phyloP scores from a whole-genome alignment of 352 stramenopile species.

The Phytophthora crassamura region DNA sequence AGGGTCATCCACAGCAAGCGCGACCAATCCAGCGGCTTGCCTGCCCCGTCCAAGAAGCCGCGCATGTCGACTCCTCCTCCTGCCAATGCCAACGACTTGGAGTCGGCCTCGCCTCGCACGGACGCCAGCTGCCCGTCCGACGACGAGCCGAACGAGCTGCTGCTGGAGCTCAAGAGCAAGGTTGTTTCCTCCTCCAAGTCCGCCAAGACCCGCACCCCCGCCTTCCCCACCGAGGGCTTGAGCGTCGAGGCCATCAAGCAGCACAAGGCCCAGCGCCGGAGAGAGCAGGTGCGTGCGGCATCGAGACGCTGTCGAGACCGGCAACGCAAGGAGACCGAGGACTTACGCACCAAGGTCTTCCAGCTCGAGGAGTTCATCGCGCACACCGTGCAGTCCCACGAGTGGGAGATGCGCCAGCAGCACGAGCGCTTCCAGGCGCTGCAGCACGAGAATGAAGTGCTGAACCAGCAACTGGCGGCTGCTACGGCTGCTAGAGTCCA shows the following conservation, averaged over 20 bases:
- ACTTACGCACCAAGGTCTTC: constrained; percentile 73
- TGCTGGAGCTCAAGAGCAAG: constrained; percentile 18
- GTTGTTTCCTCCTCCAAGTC: not conserved
- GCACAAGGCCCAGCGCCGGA: constrained; percentile 65
- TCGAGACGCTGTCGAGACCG: constrained; percentile 66
- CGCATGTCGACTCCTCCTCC: constrained; percentile 35
- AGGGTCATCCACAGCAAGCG: constrained; percentile 15
- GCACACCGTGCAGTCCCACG: constrained; percentile 64
- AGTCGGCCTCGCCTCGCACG: constrained; percentile 41
- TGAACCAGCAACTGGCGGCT: constrained; percentile 32
- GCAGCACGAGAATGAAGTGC: constrained; percentile 51
- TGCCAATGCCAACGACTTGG: constrained; percentile 46
- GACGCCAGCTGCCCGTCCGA: constrained; percentile 53
- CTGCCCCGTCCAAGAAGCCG: constrained; percentile 5
- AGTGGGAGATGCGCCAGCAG: constrained; percentile 57
- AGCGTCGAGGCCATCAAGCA: constrained; percentile 59
- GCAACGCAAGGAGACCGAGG: constrained; percentile 71
- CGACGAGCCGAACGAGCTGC: constrained; percentile 42
- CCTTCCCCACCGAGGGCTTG: constrained; percentile 33
- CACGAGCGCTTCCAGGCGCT: constrained; percentile 46
- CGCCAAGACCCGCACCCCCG: constrained; percentile 23
- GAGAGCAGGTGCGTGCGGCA: constrained; percentile 68
- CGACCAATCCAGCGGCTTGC: constrained; percentile 2
- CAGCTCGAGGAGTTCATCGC: constrained; percentile 74
- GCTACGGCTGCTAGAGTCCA: not conserved